Evolutionary conservation across 2,329 filamentous ascomycete genomes (phyloP).

Genomic region (Parascedosporium putredinis): DNA sequence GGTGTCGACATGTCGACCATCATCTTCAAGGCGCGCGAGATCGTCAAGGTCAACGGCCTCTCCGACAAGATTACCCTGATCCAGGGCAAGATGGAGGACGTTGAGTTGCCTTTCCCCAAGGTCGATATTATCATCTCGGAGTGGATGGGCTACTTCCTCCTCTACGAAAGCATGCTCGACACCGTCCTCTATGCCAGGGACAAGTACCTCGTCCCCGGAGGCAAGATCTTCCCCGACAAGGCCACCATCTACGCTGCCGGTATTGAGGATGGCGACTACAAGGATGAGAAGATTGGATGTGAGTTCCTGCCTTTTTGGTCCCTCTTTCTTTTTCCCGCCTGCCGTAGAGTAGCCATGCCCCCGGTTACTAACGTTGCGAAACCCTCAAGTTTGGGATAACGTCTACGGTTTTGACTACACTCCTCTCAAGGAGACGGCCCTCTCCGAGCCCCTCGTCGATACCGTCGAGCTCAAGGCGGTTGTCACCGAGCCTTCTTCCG

Average conservation of each 20-base stretch:
- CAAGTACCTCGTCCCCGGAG: slow-evolving; percentile 75
- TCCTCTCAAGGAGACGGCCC: slow-evolving; percentile 83
- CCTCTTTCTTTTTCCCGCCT: too few species aligned
- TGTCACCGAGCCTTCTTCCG: slow-evolving; percentile 77
- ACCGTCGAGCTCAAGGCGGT: slow-evolving; percentile 96
- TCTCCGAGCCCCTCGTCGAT: slow-evolving; percentile 93
- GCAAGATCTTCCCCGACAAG: slow-evolving; percentile 97
- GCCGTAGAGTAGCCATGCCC: too few species aligned
- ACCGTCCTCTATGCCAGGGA: slow-evolving; percentile 95
- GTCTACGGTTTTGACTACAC: slow-evolving; percentile 97
- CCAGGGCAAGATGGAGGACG: slow-evolving; percentile 99
- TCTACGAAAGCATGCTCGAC: slow-evolving; percentile 98
- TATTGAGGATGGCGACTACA: slow-evolving; percentile 98
- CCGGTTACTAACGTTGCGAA: too few species aligned
- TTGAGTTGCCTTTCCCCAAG: slow-evolving; percentile 82
- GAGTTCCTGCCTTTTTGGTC: too few species aligned
- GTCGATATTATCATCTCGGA: slow-evolving; percentile 99
- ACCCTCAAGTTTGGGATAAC: slow-evolving; percentile 95
- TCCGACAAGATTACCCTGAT: slow-evolving; percentile 92
- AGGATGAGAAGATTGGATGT: slow-evolving; percentile 99
- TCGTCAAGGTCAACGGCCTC: slow-evolving; percentile 86
- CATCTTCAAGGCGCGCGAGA: slow-evolving; percentile 95
- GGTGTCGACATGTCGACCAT: slow-evolving; percentile 99
- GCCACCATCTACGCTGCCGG: slow-evolving; percentile 93
- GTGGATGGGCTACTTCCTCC: slow-evolving; percentile 99